phyloP scores from a whole-genome alignment of 306 rosid species.

The Quercus rubra region DNA sequence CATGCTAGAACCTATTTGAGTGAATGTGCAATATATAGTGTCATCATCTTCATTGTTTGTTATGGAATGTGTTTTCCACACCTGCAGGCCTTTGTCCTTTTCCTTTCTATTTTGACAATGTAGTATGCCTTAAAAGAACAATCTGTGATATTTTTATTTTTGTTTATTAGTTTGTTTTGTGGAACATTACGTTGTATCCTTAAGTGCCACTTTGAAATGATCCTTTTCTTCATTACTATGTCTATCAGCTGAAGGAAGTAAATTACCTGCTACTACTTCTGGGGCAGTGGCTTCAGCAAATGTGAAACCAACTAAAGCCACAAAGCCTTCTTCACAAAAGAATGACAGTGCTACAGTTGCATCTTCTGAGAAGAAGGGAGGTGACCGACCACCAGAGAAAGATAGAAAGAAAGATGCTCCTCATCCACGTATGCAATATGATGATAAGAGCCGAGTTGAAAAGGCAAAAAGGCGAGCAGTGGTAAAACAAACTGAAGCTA shows the following conservation, averaged over 20 bases:
- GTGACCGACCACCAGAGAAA: constrained; percentile 47
- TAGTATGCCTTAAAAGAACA: not conserved
- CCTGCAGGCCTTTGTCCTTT: not conserved
- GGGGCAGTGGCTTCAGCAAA: constrained; percentile 26
- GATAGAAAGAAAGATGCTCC: constrained; percentile 67
- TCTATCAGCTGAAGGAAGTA: constrained; percentile 43
- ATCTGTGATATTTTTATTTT: not conserved
- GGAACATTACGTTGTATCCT: constrained; percentile 2
- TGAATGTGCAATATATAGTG: not conserved
- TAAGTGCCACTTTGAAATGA: not conserved
- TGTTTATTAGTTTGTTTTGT: not conserved
- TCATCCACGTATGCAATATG: constrained; percentile 66
- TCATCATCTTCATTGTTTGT: not conserved
- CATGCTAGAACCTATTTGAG: constrained; percentile 7
- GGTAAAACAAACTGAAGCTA: constrained; percentile 58
- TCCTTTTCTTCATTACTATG: constrained; percentile 12
- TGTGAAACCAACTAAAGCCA: constrained; percentile 40
- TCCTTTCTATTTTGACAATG: not conserved
- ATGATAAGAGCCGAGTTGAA: constrained; percentile 54
- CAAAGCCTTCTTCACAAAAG: constrained; percentile 35
- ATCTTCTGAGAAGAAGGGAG: constrained; percentile 47
- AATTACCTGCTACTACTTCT: constrained; percentile 30
- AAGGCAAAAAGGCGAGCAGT: constrained; percentile 62
- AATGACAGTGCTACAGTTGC: constrained; percentile 43
- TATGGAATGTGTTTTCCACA: not conserved